Evolutionary conservation across 345 rosid species (phyloP).

Genomic region (Syzygium aromaticum): DNA sequence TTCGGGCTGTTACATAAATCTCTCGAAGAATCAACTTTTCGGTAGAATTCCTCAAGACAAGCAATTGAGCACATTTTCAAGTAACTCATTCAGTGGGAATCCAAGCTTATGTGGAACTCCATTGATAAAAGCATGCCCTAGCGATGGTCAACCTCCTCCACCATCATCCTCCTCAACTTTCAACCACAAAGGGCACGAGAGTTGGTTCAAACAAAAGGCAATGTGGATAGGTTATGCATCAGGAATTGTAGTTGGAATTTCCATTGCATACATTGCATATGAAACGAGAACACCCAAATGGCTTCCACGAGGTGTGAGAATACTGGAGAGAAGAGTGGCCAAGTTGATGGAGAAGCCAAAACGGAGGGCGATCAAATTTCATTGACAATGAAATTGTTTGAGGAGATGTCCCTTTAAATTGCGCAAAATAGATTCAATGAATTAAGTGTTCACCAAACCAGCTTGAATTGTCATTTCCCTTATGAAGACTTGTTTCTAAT

Average conservation of each 20-base stretch:
- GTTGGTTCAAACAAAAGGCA: neutral
- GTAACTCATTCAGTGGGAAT: neutral
- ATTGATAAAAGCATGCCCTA: neutral
- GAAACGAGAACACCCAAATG: neutral
- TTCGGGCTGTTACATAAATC: too few species aligned
- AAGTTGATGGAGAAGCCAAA: neutral
- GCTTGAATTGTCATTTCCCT: neutral
- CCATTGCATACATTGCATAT: neutral
- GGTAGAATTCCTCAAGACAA: neutral
- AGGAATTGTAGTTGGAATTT: neutral
- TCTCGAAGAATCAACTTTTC: neutral
- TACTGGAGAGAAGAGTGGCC: neutral
- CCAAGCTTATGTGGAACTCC: neutral
- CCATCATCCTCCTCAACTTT: neutral
- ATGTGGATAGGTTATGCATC: neutral
- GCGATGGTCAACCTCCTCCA: neutral
- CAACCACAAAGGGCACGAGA: neutral
- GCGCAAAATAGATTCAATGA: neutral
- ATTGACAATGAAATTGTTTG: neutral
- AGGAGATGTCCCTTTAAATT: neutral
- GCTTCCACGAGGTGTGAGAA: accelerated
- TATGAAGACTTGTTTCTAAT: neutral
- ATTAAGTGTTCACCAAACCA: neutral
- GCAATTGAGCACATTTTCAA: neutral
- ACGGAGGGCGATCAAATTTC: neutral